These are phyloP conservation scores for Corymbia citriodora DNA, from an alignment of 441 rosid species.

Conservation along the genomic window DNA sequence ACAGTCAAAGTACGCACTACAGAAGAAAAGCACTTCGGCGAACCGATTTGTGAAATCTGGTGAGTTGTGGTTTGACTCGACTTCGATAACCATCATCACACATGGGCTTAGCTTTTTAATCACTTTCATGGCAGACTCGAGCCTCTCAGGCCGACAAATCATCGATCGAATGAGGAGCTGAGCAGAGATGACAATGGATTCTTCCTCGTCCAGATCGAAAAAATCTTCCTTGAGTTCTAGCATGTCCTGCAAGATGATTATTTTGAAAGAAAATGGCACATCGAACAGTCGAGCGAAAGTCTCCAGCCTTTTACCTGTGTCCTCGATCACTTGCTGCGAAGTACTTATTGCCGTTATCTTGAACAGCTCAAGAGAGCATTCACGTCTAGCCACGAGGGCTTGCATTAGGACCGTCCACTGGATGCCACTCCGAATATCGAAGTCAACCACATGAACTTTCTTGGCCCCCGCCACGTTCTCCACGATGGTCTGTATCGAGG, in stretches of 20 bases:
- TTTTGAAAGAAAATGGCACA: slow-evolving; percentile 21
- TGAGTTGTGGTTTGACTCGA: slow-evolving; percentile 17
- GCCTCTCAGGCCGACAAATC: slow-evolving; percentile 2
- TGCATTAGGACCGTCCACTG: slow-evolving; percentile 21
- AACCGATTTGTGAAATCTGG: slow-evolving; percentile 12
- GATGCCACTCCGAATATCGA: slow-evolving; percentile 13
- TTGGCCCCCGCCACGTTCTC: slow-evolving; percentile 8
- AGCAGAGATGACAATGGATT: slow-evolving; percentile 17
- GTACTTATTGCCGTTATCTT: slow-evolving; percentile 24
- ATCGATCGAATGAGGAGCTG: slow-evolving; percentile 4
- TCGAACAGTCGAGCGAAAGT: slow-evolving; percentile 16
- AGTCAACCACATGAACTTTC: slow-evolving; percentile 21
- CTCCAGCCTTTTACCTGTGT: slow-evolving; percentile 19
- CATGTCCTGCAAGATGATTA: slow-evolving; percentile 7
- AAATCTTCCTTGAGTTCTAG: slow-evolving; percentile 19
- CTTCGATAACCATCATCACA: slow-evolving; percentile 18
- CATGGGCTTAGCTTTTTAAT: slow-evolving; percentile 17
- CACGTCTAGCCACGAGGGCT: slow-evolving; percentile 21
- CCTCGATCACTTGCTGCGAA: slow-evolving; percentile 6
- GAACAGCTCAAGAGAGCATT: slow-evolving; percentile 21
- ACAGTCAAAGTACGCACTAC: slow-evolving; percentile 19
- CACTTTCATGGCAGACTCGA: slow-evolving; percentile 13
- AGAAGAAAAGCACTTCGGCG: slow-evolving; percentile 8
- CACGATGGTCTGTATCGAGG: slow-evolving; percentile 18
- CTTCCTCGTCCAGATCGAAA: slow-evolving; percentile 16